These are phyloP conservation scores for Holtermanniella nyarrowii DNA, from an alignment of 768 basidiomycete species.

Conservation along the genomic window DNA sequence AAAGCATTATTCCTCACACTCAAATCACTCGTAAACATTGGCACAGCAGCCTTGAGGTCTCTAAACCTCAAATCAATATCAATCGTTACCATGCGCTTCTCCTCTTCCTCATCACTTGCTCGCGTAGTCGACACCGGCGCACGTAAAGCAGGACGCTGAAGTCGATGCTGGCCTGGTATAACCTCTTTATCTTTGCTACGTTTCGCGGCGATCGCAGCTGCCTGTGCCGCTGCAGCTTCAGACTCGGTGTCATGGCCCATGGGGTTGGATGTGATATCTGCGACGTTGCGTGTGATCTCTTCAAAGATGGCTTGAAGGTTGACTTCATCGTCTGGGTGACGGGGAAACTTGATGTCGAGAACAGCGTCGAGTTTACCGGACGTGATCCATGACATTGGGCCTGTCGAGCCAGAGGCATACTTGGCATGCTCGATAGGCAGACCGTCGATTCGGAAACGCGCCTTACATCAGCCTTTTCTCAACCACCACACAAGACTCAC, in stretches of 20 bases:
- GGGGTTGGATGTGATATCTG: conserved; percentile 39
- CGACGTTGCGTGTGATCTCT: conserved; percentile 83
- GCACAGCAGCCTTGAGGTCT: conserved; percentile 89
- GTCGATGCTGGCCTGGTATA: conserved; percentile 76
- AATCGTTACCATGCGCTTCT: conserved; percentile 45
- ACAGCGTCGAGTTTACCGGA: conserved; percentile 95
- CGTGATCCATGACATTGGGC: conserved; percentile 94
- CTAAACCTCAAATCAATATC: conserved; percentile 92
- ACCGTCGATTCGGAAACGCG: conserved; percentile 91
- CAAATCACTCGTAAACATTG: conserved; percentile 76
- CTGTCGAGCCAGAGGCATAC: conserved; percentile 62
- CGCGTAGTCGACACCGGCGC: conserved; percentile 47
- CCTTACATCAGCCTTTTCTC: conserved; percentile 46
- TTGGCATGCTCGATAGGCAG: conserved; percentile 93
- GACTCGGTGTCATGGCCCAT: conserved; percentile 13
- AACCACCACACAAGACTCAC: conserved; percentile 45
- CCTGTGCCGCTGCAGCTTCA: conserved; percentile 10
- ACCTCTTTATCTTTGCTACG: conserved; percentile 47
- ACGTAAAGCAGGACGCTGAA: conserved; percentile 74
- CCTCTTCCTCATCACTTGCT: conserved; percentile 13
- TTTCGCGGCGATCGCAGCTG: conserved; percentile 9
- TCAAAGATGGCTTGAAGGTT: conserved; percentile 71
- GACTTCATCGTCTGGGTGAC: conserved; percentile 57
- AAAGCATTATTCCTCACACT: conserved; percentile 87
- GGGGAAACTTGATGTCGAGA: conserved; percentile 93